phyloP scores from a whole-genome alignment of 108 stramenopile species.

The Fragilaria radians region DNA sequence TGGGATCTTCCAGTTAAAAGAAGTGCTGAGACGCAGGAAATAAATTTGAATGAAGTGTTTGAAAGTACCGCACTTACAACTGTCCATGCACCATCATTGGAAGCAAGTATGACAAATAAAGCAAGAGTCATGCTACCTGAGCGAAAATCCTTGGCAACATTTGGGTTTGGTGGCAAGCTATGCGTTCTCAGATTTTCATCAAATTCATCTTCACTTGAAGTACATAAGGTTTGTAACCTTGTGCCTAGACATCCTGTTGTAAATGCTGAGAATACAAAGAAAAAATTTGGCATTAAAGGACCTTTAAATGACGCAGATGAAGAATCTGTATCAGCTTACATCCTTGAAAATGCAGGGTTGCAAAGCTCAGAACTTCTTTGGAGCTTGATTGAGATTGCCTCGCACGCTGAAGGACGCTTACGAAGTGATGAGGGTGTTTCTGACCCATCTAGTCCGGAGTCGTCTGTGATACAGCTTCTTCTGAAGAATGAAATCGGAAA shows the following conservation, averaged over 20 bases:
- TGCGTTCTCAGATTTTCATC: conserved; percentile 20
- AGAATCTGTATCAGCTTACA: conserved; percentile 33
- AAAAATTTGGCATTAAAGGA: conserved; percentile 32
- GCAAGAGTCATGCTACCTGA: not conserved
- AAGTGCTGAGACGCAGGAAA: not conserved
- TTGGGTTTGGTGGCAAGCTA: conserved; percentile 65
- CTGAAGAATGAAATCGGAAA: conserved; percentile 21
- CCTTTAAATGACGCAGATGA: conserved; percentile 25
- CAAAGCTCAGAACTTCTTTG: conserved; percentile 46
- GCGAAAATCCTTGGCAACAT: conserved; percentile 30
- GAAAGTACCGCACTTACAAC: conserved; percentile 25
- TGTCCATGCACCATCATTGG: conserved; percentile 34
- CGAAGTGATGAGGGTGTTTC: conserved; percentile 53
- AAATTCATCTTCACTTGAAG: conserved; percentile 11
- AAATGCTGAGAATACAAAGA: conserved; percentile 8
- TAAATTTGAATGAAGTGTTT: conserved; percentile 19
- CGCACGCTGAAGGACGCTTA: conserved; percentile 49
- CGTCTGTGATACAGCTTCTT: conserved; percentile 61
- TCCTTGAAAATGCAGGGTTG: conserved; percentile 20
- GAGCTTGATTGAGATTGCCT: conserved; percentile 66
- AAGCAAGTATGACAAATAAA: not conserved
- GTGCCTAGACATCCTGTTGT: conserved; percentile 18
- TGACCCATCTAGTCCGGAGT: conserved; percentile 41
- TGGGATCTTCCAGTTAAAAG: conserved; percentile 16
- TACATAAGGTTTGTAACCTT: conserved; percentile 26